Conservation (phyloP, 2,329 filamentous ascomycete genomes). For the Ceratocystis diversiconidia region DNA sequence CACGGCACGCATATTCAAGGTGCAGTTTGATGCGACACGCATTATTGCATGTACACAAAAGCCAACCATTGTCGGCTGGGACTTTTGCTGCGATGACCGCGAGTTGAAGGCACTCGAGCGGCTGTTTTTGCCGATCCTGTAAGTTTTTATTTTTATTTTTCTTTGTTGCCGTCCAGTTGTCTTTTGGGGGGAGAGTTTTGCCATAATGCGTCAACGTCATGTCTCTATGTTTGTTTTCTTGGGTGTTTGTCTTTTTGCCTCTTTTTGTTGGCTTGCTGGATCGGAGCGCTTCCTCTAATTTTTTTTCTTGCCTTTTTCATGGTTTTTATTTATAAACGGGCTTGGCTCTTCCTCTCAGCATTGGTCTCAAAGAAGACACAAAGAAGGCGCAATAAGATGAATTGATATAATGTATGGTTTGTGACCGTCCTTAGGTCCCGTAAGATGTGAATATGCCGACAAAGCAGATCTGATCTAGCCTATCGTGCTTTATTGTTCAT, state of each 20-base stretch:
- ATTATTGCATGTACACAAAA: constrained; percentile 94
- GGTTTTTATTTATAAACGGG: background rate
- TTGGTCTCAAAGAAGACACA: background rate
- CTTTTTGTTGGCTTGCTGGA: background rate
- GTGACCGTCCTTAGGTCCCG: background rate
- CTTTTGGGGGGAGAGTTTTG: background rate
- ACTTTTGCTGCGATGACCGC: constrained; percentile 78
- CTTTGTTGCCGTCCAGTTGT: background rate
- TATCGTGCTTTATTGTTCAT: too few species aligned
- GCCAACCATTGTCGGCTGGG: constrained; percentile 87
- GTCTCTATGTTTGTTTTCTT: background rate
- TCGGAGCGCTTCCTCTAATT: background rate
- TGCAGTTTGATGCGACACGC: constrained; percentile 85
- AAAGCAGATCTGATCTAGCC: background rate
- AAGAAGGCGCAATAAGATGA: background rate
- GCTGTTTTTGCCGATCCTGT: constrained; percentile 58
- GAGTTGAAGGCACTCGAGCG: constrained; percentile 64
- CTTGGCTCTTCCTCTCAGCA: background rate
- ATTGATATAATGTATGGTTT: background rate
- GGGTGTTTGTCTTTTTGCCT: background rate
- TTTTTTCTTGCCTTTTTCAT: background rate
- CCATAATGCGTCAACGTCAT: background rate
- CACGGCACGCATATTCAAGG: constrained; percentile 68
- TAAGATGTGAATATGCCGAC: background rate
- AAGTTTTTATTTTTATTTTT: constrained; percentile 13